phyloP scores from a whole-genome alignment of 331 rosid genomes.

The Malus hybrid region DNA sequence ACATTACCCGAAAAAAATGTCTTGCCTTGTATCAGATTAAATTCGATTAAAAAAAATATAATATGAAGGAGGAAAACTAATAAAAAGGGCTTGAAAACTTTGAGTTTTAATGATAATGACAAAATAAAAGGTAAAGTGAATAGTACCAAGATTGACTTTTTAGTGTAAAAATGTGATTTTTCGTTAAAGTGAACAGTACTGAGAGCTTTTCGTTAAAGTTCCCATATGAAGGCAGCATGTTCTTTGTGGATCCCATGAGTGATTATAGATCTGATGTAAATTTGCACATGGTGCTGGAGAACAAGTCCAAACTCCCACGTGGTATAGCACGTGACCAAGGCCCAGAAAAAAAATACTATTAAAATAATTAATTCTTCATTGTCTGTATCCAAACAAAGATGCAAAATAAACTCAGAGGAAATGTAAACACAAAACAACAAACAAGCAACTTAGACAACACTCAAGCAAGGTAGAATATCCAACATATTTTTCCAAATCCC shows the following conservation, averaged over 20 bases:
- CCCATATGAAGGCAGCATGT: background rate
- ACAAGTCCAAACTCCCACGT: background rate
- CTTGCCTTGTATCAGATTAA: background rate
- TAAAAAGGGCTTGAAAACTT: too few relatives aligned
- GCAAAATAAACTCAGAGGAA: background rate
- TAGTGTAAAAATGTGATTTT: too few relatives aligned
- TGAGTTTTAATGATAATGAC: too few relatives aligned
- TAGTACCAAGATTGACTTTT: too few relatives aligned
- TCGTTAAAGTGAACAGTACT: too few relatives aligned
- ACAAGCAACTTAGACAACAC: slow-evolving; percentile 16
- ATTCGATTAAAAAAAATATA: background rate
- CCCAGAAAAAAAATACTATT: background rate
- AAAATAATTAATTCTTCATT: background rate
- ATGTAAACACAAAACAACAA: background rate
- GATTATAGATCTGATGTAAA: background rate
- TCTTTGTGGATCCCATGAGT: background rate
- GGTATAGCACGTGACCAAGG: background rate
- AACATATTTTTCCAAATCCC: slow-evolving; percentile 1
- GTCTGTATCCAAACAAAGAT: background rate
- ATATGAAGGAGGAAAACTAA: too few relatives aligned
- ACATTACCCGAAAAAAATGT: background rate
- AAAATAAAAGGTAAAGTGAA: too few relatives aligned
- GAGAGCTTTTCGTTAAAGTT: too few relatives aligned
- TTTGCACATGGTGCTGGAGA: slow-evolving; percentile 1
- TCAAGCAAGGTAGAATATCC: background rate